These are phyloP conservation scores for Colletotrichum plurivorum DNA, from an alignment of 2,329 filamentous ascomycete species.

Conservation along the genomic window DNA sequence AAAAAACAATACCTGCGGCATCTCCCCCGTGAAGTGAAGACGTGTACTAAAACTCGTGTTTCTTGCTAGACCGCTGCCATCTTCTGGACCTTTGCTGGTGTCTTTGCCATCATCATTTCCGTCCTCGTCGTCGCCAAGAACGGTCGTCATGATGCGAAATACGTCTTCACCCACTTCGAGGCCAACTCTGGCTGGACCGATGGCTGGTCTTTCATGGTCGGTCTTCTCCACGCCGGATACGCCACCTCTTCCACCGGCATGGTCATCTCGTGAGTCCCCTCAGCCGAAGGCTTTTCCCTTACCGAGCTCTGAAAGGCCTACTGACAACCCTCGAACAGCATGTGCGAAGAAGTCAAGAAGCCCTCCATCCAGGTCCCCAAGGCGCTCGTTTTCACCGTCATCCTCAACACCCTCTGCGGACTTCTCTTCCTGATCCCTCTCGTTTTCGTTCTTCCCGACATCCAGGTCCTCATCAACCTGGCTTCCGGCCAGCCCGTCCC, in stretches of 20 bases:
- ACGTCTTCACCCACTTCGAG: conserved; percentile 79
- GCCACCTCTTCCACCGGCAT: conserved; percentile 84
- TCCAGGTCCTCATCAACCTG: conserved; percentile 67
- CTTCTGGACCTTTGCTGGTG: conserved; percentile 81
- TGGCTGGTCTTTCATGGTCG: conserved; percentile 82
- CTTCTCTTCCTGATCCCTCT: conserved; percentile 78
- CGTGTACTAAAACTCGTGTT: conserved; percentile 12
- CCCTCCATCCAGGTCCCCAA: conserved; percentile 79
- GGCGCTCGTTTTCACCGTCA: conserved; percentile 78
- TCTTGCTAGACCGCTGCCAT: conserved; percentile 74
- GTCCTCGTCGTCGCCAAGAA: conserved; percentile 77
- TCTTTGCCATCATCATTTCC: conserved; percentile 75
- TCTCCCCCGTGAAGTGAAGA: background rate
- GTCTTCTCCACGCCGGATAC: conserved; percentile 80
- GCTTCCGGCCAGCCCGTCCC: conserved; percentile 74
- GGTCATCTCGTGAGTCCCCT: conserved; percentile 84
- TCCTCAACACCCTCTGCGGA: conserved; percentile 77
- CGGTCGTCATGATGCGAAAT: conserved; percentile 74
- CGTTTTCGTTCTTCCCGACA: conserved; percentile 77
- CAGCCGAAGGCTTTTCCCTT: no score
- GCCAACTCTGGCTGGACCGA: conserved; percentile 77
- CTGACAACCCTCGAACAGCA: conserved; percentile 57
- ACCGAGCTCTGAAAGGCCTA: no score
- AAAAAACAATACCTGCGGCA: background rate
- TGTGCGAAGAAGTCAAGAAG: conserved; percentile 80